Evolutionary conservation across 139 green algal species (phyloP).

Genomic region (Pleodorina starrii): DNA sequence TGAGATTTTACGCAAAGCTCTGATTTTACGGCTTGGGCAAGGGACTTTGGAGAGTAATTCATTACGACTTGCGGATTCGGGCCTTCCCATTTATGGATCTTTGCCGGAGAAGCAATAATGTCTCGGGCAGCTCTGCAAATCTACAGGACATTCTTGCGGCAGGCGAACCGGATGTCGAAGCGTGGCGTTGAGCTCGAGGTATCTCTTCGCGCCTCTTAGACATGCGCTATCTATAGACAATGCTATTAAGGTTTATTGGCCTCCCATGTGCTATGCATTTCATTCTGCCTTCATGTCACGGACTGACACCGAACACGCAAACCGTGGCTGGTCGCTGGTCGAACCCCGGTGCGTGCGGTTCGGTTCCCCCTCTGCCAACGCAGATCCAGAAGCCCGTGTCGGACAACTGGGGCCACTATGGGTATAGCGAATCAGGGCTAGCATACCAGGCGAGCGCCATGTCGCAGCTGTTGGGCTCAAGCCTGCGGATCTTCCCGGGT

Average conservation of each 20-base stretch:
- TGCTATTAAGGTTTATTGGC: too few relatives aligned
- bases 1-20: too few relatives aligned
- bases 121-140: constrained; percentile 7
- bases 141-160: neutral
- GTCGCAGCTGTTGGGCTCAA: constrained; percentile 13
- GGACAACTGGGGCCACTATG: constrained; percentile 21
- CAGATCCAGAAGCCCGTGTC: constrained; percentile 41
- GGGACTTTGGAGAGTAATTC: neutral
- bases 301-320: too few relatives aligned
- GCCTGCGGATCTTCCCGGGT: constrained; percentile 10
- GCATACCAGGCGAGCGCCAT: constrained; percentile 7
- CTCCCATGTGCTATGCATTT: too few relatives aligned
- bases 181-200: constrained; percentile 11
- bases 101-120: neutral
- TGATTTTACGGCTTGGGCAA: too few relatives aligned
- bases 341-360: too few relatives aligned
- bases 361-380: neutral
- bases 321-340: too few relatives aligned
- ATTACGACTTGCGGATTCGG: neutral
- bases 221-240: too few relatives aligned
- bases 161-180: neutral
- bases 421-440: constrained; percentile 18
- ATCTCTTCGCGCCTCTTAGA: too few relatives aligned
- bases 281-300: too few relatives aligned
- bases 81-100: neutral